Evolutionary conservation across 805 yeast genomes (phyloP), one percentile per base, ranked within the genome.

Genomic region (Saturnispora mendoncae): DNA sequence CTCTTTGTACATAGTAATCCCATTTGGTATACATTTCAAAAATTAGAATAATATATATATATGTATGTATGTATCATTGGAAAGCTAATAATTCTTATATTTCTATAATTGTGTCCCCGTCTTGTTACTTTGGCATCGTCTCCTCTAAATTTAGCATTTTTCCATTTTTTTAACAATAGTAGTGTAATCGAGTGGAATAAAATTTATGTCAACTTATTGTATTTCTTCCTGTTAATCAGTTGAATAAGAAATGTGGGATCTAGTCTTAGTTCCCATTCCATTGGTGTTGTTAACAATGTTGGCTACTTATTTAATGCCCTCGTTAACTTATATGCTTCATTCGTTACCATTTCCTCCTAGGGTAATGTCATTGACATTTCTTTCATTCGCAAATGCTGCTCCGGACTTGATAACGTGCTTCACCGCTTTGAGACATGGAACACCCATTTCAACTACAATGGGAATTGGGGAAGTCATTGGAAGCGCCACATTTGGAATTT

Each of bases 311-410:
- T 24, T 40, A 14, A 40, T 40, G 43, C 43, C 43, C 9, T 34
- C 43, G 12, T n/a, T 40, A 9, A 34, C 43, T n/a, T 40, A 27
- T 23, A 27, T 40, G 35, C 33, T 40, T 12, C 39, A 40, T 23
- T 34, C 38, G 14, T 15, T 40, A 4, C 43, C 43, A 6, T 29
- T 40, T 15, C 27, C 43, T 4, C 43, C 38, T 4, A 26, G 35
- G 12, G 37, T 40, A 18, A 28, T 40, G 39, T 40, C 43, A 0
- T 70, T 90, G 49, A 88, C 97, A 0, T 63, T 90, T 18, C 64
- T 92, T 39, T 95, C 97, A 0, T 69, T 90, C 46, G 97, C 97
- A 0, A 90, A 90, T 60, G 94, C 95, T 3, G 71, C 94, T 0
- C 95, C 97, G 0, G 98, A 90, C 58, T 76, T 90, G 3, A 72